Evolutionary conservation across 805 yeast species (phyloP).

Genomic region (Kluyveromyces aestuarii): DNA sequence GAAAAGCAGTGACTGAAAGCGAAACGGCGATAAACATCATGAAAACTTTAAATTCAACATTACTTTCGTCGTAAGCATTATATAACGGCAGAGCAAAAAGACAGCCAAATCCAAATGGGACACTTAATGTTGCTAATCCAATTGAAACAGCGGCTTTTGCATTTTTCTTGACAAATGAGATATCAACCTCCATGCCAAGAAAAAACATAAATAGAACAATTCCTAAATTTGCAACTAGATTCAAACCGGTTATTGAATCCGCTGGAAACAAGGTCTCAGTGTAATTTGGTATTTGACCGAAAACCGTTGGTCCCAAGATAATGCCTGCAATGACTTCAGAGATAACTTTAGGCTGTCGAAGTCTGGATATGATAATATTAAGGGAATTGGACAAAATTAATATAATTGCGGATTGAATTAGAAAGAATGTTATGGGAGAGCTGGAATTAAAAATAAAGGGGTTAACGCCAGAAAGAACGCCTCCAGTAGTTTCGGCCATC

Average conservation of each 20-base stretch:
- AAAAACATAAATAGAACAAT: constrained; percentile 66
- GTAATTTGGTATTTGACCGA: constrained; percentile 65
- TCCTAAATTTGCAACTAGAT: constrained; percentile 65
- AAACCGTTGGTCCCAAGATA: constrained; percentile 62
- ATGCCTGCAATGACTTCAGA: constrained; percentile 78
- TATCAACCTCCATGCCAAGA: constrained; percentile 73
- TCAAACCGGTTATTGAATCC: constrained; percentile 52
- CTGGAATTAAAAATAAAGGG: constrained; percentile 52
- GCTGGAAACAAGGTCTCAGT: constrained; percentile 56
- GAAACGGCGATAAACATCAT: constrained; percentile 81
- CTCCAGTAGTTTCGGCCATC: constrained; percentile 37
- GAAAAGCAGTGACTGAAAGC: constrained; percentile 77
- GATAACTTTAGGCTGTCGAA: constrained; percentile 72
- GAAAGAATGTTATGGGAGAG: constrained; percentile 58
- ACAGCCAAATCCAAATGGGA: constrained; percentile 77
- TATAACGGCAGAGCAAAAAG: constrained; percentile 61
- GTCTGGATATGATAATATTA: constrained; percentile 47
- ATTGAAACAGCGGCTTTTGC: constrained; percentile 54
- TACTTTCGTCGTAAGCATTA: constrained; percentile 36
- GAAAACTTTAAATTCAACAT: constrained; percentile 56
- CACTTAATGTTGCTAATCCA: constrained; percentile 62
- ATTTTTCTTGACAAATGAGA: constrained; percentile 52
- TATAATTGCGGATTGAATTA: constrained; percentile 61
- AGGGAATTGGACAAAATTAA: constrained; percentile 49
- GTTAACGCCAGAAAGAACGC: constrained; percentile 62